Base-by-base conservation (phyloP, 805 yeast genomes). In the Cyberlindnera nakhonratchasimensis region DNA sequence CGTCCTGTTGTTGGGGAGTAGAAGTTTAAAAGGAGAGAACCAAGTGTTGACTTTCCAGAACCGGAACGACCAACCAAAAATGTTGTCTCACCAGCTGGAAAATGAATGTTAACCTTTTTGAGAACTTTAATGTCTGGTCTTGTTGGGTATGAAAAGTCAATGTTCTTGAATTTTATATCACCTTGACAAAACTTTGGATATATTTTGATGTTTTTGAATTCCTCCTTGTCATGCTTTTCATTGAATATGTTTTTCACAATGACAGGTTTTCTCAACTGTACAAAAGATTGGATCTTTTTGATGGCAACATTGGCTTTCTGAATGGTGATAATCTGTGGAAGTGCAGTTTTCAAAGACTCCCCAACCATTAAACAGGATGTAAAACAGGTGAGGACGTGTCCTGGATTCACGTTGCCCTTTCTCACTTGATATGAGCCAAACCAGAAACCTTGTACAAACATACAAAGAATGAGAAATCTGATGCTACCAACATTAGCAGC, bases 401-500 rank as follows among this genome's bases (percentile, higher is more conserved):
- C 82, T 2, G 87, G 65, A 1, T 66, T 52, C 12, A 80, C 57
- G 8, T 72, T 68, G 0, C 78, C 77, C 5, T 63, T 61, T 26
- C 64, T 61, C 3, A 88, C 81, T 68, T 86, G 72, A 34, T 70
- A 70, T 22, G 82, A 75, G 2, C 98, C 99, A 64, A 83, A 91
- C 87, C 95, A 89, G 54, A 93, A 86, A 0, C 91, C 95, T 62
- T 87, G 96, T 3, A 90, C 85, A 67, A 91, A 89, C 80, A 89
- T 81, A 57, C 80, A 58, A 29, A 87, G 66, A 0, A 82, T 72
- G 4, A 90, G 51, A 19, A 75, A 63, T 52, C 82, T 75, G 38
- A 82, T 61, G 0, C 75, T 32, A 0, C 85, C 82, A 18, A 74
- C 60, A 55, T 87, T 89, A 0, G 74, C 54, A 11, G 80, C 66